Evolutionary conservation across 2,329 filamentous ascomycete genomes (phyloP).

Genomic region (Phialophora macrospora): DNA sequence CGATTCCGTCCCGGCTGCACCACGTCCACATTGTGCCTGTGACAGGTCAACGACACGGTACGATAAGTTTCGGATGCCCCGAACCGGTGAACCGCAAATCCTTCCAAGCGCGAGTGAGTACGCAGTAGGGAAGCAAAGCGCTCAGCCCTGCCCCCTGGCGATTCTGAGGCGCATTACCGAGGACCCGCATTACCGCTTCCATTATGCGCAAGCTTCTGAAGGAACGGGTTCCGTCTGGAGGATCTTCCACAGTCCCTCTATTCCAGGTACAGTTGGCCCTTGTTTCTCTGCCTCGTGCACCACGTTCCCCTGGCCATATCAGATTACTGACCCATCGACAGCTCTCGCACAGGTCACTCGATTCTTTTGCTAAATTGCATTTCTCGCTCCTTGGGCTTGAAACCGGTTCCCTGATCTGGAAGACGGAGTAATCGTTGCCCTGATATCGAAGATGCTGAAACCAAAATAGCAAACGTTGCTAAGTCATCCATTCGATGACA

Average conservation of each 20-base stretch:
- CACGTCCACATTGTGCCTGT: neutral
- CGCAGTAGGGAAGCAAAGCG: neutral
- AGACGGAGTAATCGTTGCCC: neutral
- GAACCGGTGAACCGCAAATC: neutral
- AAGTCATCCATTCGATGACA: neutral
- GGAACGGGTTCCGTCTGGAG: neutral
- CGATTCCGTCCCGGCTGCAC: neutral
- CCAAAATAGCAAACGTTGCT: slow-evolving; percentile 6
- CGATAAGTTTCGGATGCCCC: neutral
- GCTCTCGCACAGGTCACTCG: neutral
- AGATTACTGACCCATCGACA: neutral
- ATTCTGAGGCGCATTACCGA: neutral
- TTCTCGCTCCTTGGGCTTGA: neutral
- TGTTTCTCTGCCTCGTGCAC: neutral
- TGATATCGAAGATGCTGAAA: neutral
- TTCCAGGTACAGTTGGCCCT: neutral
- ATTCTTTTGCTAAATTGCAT: neutral
- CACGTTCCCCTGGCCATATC: neutral
- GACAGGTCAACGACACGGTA: neutral
- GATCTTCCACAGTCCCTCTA: neutral
- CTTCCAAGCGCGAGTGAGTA: neutral
- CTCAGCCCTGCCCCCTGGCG: neutral
- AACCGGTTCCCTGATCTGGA: neutral
- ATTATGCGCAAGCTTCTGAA: neutral
- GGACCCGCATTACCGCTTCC: neutral